Conservation (phyloP, 2,329 filamentous ascomycete genomes). For the Trichoderma lentiforme region DNA sequence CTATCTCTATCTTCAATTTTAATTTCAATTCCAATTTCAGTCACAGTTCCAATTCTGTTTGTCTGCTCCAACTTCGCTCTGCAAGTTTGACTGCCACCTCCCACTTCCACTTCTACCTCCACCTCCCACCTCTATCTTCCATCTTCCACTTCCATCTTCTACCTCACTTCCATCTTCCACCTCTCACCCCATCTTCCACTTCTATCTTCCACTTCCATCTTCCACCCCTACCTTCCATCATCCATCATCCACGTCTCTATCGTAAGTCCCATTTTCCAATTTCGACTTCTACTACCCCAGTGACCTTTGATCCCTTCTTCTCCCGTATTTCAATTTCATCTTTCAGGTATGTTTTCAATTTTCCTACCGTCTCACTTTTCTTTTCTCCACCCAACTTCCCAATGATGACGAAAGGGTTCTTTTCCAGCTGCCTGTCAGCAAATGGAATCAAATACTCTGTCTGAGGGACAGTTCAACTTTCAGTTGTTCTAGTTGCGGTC, state of each 20-base stretch:
- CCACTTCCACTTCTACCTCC: background rate
- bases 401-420: constrained; percentile 1
- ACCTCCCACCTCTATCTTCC: background rate
- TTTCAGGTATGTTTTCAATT: background rate
- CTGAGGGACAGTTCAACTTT: background rate
- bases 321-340: background rate
- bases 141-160: background rate
- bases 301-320: background rate
- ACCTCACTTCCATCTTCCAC: background rate
- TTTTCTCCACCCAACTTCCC: background rate
- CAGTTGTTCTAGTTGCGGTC: background rate
- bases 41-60: background rate
- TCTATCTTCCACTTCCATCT: background rate
- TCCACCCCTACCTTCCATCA: background rate
- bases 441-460: background rate
- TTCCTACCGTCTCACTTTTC: background rate
- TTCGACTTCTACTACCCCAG: background rate
- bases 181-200: background rate
- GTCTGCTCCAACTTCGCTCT: no score
- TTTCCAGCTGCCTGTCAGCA: background rate
- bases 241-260: background rate
- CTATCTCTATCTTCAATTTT: background rate
- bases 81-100: background rate
- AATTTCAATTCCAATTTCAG: background rate
- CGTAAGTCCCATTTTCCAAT: background rate